Evolutionary conservation across 768 basidiomycete species (phyloP).

Genomic region (Cystofilobasidium bisporidii): DNA sequence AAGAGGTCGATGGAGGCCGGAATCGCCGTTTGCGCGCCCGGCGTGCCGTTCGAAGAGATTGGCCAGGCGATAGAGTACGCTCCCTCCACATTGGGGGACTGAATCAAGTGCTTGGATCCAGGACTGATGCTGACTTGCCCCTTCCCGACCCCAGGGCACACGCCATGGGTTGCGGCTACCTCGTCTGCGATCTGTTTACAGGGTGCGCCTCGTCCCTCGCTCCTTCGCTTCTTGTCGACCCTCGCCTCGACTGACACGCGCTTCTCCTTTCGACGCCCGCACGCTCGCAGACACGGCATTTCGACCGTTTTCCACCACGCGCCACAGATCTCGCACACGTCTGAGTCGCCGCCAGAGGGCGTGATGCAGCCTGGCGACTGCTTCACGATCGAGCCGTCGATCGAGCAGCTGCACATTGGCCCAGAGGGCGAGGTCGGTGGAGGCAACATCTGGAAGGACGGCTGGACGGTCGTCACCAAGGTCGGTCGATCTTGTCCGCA

Average conservation of each 20-base stretch:
- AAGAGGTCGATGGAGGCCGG: slow-evolving; percentile 58
- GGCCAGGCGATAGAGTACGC: slow-evolving; percentile 54
- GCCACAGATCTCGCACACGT: slow-evolving; percentile 70
- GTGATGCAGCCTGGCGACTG: slow-evolving; percentile 75
- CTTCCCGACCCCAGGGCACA: too few relatives aligned
- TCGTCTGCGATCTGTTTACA: slow-evolving; percentile 60
- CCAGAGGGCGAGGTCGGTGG: slow-evolving; percentile 50
- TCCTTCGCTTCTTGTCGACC: background rate
- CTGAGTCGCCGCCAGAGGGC: slow-evolving; percentile 39
- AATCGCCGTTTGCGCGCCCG: slow-evolving; percentile 66
- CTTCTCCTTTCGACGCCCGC: background rate
- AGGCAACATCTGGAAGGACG: slow-evolving; percentile 76
- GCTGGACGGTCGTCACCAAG: slow-evolving; percentile 86
- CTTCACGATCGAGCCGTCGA: slow-evolving; percentile 82
- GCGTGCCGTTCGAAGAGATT: slow-evolving; percentile 57
- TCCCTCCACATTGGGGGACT: too few relatives aligned
- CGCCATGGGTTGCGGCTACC: slow-evolving; percentile 45
- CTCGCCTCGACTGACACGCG: background rate
- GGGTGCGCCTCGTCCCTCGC: slow-evolving; percentile 41
- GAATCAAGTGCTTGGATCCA: too few relatives aligned
- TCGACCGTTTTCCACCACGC: slow-evolving; percentile 66
- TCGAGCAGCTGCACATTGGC: slow-evolving; percentile 50
- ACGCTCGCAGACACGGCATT: slow-evolving; percentile 56
- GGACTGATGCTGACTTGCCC: too few relatives aligned
- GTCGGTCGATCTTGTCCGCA: slow-evolving; percentile 44